Base-by-base conservation (phyloP, 805 yeast genomes). In the Candida maris region DNA sequence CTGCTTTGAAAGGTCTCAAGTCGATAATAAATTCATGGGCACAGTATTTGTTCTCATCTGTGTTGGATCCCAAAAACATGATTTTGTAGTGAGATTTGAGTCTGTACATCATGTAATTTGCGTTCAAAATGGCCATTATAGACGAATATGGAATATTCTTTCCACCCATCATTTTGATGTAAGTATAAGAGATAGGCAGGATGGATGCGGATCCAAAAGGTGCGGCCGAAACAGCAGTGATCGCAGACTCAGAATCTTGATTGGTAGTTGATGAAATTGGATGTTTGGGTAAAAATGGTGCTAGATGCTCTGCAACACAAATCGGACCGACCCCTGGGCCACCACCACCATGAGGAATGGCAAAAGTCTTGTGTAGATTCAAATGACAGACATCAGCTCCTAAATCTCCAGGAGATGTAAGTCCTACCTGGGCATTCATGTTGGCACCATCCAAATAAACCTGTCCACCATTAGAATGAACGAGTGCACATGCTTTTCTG, bases 251-350 rank as follows among this genome's bases (percentile, higher is more conserved):
- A 43, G 60, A 68, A 27, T 48, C 41, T 3, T 34, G 51, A 33
- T 65, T 66, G 2, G 66, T 59, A 2, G 81, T 77, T 52, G 79
- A 73, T 12, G 76, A 69, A 27, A 84, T 68, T 16, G 75, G 73
- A 63, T 93, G 97, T 10, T 70, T 68, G 30, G 98, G 98, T 52
- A 93, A 72, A 64, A 77, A 88, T 36, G 86, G 85, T 29, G 72
- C 74, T 52, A 93, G 70, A 61, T 87, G 95, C 33, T 72, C 66
- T 49, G 80, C 81, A 39, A 91, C 97, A 72, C 97, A 87, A 46
- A 93, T 93, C 34, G 97, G 97, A 14, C 97, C 98, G 54, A 88
- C 95, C 57, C 97, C 98, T 27, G 98, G 98, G 28, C 98, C 98
- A 59, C 98, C 98, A 58, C 98, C 98, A 56, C 98, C 98, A 56